phyloP scores from a whole-genome alignment of 1,284 basidiomycete genomes.

The Pseudozyma pruni region DNA sequence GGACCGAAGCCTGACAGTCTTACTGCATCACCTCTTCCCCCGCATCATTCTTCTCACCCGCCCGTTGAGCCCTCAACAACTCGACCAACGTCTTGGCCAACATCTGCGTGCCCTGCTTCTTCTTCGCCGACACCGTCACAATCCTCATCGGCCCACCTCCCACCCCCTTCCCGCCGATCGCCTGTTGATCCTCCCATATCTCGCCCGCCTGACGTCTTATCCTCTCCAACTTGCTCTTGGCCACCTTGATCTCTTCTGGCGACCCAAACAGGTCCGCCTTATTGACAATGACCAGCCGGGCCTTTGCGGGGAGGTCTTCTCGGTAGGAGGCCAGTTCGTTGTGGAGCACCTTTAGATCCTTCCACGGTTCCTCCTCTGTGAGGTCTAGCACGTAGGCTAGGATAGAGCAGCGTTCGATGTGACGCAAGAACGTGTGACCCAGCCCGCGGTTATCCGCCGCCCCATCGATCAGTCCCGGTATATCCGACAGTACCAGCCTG shows the following conservation, averaged over 20 bases:
- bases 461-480: conserved; percentile 87
- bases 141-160: conserved; percentile 20
- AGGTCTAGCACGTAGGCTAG: conserved; percentile 94
- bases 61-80: conserved; percentile 21
- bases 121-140: conserved; percentile 39
- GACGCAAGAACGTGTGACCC: conserved; percentile 91
- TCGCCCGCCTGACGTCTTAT: conserved; percentile 9
- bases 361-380: conserved; percentile 72
- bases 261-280: conserved; percentile 77
- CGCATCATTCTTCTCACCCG: conserved; percentile 5
- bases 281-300: conserved; percentile 81
- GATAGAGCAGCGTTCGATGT: conserved; percentile 89
- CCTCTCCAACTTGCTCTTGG: conserved; percentile 30
- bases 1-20: too few species aligned
- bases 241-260: conserved; percentile 14
- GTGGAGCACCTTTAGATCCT: conserved; percentile 78
- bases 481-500: conserved; percentile 95
- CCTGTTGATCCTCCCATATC: conserved; percentile 24
- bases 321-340: conserved; percentile 86
- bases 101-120: conserved; percentile 38
- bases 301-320: conserved; percentile 76
- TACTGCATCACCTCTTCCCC: too few species aligned
- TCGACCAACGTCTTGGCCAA: conserved; percentile 39
- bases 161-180: background rate
- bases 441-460: conserved; percentile 90